These are phyloP conservation scores for Solanum pinnatisectum DNA, from an alignment of 257 asterid species.

Conservation along the genomic window DNA sequence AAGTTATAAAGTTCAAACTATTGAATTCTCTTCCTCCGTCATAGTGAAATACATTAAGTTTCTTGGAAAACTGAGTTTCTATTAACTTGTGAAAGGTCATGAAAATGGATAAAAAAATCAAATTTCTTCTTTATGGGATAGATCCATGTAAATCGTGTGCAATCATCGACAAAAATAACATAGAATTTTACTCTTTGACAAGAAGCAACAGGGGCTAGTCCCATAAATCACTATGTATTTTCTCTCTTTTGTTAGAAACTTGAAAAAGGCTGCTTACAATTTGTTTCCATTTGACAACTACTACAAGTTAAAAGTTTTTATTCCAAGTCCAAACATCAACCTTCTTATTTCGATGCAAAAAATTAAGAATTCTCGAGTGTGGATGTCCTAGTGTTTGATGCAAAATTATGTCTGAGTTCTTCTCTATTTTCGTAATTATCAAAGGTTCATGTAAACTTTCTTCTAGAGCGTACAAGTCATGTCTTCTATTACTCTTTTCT, in stretches of 20 bases:
- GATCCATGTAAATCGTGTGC: not conserved
- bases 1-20: not conserved
- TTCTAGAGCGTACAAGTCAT: too few relatives aligned
- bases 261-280: not conserved
- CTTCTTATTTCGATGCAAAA: not conserved
- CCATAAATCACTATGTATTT: not conserved
- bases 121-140: not conserved
- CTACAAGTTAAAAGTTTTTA: not conserved
- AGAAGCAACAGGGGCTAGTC: not conserved
- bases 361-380: not conserved
- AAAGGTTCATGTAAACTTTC: too few relatives aligned
- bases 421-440: too few relatives aligned
- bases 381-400: not conserved
- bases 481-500: too few relatives aligned
- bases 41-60: not conserved
- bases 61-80: too few relatives aligned
- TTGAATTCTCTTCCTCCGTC: not conserved
- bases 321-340: not conserved
- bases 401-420: not conserved
- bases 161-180: not conserved
- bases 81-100: not conserved
- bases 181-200: not conserved
- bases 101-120: not conserved
- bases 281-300: too few relatives aligned
- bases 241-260: not conserved